Evolutionary conservation across 2,329 filamentous ascomycete species (phyloP).

Genomic region (Alternaria gansuensis): DNA sequence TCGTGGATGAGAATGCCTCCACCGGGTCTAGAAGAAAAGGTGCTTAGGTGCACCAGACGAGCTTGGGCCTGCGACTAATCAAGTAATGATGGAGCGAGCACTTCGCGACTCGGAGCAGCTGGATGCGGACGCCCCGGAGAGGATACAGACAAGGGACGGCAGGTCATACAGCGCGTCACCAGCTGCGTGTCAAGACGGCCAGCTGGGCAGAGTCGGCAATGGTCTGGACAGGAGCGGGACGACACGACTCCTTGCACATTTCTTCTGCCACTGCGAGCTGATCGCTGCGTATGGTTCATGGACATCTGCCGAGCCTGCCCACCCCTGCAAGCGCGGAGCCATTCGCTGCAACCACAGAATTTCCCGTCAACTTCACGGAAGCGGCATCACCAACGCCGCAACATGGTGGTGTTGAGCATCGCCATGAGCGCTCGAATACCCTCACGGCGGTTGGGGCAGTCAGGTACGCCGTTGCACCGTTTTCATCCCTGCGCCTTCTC

Average conservation of each 20-base stretch:
- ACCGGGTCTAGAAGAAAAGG: constrained; percentile 36
- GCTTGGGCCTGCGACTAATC: constrained; percentile 39
- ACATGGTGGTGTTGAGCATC: constrained; percentile 40
- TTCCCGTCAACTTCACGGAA: constrained; percentile 24
- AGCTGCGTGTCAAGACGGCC: constrained; percentile 10
- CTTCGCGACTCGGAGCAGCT: constrained; percentile 21
- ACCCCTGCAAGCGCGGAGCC: constrained; percentile 23
- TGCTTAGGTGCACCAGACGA: constrained; percentile 29
- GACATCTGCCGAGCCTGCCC: constrained; percentile 23
- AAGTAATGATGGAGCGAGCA: constrained; percentile 34
- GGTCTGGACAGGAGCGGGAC: constrained; percentile 14
- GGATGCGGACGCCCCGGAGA: constrained; percentile 10
- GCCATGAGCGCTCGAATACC: constrained; percentile 73
- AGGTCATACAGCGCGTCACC: constrained; percentile 3
- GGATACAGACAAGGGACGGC: background rate
- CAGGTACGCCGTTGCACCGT: constrained; percentile 60
- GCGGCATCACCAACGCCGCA: constrained; percentile 30
- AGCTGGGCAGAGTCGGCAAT: constrained; percentile 2
- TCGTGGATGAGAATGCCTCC: constrained; percentile 24
- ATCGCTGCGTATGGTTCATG: constrained; percentile 25
- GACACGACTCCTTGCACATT: constrained; percentile 22
- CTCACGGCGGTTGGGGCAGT: constrained; percentile 67
- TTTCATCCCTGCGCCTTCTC: background rate
- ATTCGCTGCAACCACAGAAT: constrained; percentile 27
- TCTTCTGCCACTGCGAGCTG: constrained; percentile 24